Evolutionary conservation across 495 filamentous ascomycete genomes (phyloP).

Genomic region (Chaetomium tenue): DNA sequence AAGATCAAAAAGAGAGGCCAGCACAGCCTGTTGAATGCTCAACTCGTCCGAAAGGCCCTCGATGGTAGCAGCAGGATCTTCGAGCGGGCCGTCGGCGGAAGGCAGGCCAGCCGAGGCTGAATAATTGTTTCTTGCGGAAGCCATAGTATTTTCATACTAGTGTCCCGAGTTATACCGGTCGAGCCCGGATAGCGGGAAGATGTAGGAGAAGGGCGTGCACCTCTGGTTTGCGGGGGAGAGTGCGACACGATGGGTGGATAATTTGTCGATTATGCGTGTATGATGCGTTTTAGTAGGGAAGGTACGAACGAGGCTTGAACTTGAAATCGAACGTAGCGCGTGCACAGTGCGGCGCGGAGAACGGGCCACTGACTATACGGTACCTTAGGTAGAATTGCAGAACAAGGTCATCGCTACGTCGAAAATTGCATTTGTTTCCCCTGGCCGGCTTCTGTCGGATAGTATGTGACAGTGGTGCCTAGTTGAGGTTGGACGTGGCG

Average conservation of each 20-base stretch:
- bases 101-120: slow-evolving; percentile 4
- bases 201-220: background rate
- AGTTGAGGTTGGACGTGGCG: background rate
- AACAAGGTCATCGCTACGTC: background rate
- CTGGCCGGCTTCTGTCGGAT: background rate
- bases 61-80: background rate
- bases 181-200: background rate
- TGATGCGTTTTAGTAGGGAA: background rate
- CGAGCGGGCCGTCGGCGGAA: background rate
- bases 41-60: slow-evolving; percentile 23
- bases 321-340: background rate
- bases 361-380: background rate
- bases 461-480: background rate
- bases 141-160: slow-evolving; percentile 9
- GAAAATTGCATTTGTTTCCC: background rate
- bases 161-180: background rate
- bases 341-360: background rate
- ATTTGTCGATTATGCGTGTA: background rate
- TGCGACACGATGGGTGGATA: background rate
- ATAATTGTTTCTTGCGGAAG: background rate
- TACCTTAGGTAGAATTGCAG: background rate
- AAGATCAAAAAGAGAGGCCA: slow-evolving; percentile 16
- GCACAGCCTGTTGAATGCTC: slow-evolving; percentile 9
- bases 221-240: background rate
- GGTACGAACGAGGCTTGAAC: background rate